These are phyloP conservation scores for Stephanodiscus minutulus DNA, from an alignment of 108 stramenopile genomes.

Conservation along the genomic window DNA sequence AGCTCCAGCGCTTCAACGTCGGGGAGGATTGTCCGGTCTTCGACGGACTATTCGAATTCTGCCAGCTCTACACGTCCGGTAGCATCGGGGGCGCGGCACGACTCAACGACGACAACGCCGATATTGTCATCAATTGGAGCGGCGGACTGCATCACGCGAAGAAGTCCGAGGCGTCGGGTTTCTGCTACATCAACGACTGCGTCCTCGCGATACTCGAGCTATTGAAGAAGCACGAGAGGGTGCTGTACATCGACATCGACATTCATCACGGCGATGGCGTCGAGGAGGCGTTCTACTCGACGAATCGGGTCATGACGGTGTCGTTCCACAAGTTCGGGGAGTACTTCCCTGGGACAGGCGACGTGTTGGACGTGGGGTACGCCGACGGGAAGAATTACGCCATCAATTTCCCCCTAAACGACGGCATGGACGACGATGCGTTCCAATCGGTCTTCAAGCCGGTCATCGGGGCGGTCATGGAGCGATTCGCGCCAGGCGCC, in stretches of 20 bases:
- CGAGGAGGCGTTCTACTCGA: slow-evolving; percentile 99
- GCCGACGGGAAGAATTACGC: slow-evolving; percentile 92
- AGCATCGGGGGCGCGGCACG: slow-evolving; percentile 96
- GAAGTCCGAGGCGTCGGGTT: slow-evolving; percentile 94
- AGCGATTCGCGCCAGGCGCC: slow-evolving; percentile 94
- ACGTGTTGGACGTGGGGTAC: slow-evolving; percentile 94
- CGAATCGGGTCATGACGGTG: slow-evolving; percentile 99
- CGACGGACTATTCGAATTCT: slow-evolving; percentile 98
- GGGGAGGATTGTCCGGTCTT: slow-evolving; percentile 99
- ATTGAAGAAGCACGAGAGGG: slow-evolving; percentile 97
- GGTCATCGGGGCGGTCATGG: slow-evolving; percentile 96
- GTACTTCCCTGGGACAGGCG: slow-evolving; percentile 99
- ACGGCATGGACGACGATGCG: slow-evolving; percentile 94
- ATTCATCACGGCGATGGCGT: slow-evolving; percentile 99
- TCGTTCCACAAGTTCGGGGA: slow-evolving; percentile 99
- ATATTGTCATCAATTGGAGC: slow-evolving; percentile 98
- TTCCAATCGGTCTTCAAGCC: slow-evolving; percentile 95
- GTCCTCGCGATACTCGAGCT: slow-evolving; percentile 99
- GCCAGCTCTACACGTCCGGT: slow-evolving; percentile 93
- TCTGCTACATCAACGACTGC: slow-evolving; percentile 99
- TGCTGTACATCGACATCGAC: slow-evolving; percentile 99
- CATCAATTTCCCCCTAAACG: slow-evolving; percentile 96
- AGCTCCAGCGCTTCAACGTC: slow-evolving; percentile 93
- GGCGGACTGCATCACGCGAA: slow-evolving; percentile 99
- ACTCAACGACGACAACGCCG: slow-evolving; percentile 89